A percentile compares a stretch with the other conserved stretches of the same genome.
These are phyloP conservation scores for Geosmithia morbida DNA, from an alignment of 2,329 filamentous ascomycete genomes.

Conservation along the genomic window DNA sequence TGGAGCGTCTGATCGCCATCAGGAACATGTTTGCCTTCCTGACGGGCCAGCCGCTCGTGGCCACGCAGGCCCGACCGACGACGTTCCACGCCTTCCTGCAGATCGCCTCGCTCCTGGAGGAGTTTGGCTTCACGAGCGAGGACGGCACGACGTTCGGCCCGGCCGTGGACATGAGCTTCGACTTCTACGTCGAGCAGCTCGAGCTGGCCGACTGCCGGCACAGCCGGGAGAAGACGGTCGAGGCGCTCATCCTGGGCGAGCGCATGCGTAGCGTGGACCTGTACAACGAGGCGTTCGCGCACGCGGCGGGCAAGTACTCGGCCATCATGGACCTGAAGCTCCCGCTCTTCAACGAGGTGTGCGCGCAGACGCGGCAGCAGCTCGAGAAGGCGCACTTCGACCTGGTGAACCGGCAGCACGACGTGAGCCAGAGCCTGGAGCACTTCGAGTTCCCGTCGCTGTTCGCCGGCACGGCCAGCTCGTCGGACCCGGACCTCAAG, in stretches of 20 bases:
- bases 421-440: slow-evolving; percentile 58
- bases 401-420: slow-evolving; percentile 56
- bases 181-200: slow-evolving; percentile 64
- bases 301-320: slow-evolving; percentile 77
- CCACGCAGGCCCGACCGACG: slow-evolving; percentile 34
- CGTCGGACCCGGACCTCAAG: slow-evolving; percentile 62
- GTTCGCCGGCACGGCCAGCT: slow-evolving; percentile 78
- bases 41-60: slow-evolving; percentile 47
- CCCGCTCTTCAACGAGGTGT: slow-evolving; percentile 57
- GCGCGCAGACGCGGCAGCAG: slow-evolving; percentile 57
- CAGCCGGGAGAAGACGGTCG: slow-evolving; percentile 78
- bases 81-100: slow-evolving; percentile 39
- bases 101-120: slow-evolving; percentile 36
- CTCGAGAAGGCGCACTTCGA: slow-evolving; percentile 73
- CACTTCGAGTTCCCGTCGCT: slow-evolving; percentile 86
- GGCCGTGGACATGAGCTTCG: slow-evolving; percentile 49
- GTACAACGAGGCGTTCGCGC: slow-evolving; percentile 85
- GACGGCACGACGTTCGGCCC: slow-evolving; percentile 46
- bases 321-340: slow-evolving; percentile 53
- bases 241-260: slow-evolving; percentile 81
- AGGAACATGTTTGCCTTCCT: slow-evolving; percentile 55
- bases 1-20: slow-evolving; percentile 42
- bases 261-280: slow-evolving; percentile 67
- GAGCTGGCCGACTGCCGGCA: slow-evolving; percentile 64
- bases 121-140: slow-evolving; percentile 41